Conservation (phyloP, 192 early-diverging fungal species). For the Kappamyces sp. region DNA sequence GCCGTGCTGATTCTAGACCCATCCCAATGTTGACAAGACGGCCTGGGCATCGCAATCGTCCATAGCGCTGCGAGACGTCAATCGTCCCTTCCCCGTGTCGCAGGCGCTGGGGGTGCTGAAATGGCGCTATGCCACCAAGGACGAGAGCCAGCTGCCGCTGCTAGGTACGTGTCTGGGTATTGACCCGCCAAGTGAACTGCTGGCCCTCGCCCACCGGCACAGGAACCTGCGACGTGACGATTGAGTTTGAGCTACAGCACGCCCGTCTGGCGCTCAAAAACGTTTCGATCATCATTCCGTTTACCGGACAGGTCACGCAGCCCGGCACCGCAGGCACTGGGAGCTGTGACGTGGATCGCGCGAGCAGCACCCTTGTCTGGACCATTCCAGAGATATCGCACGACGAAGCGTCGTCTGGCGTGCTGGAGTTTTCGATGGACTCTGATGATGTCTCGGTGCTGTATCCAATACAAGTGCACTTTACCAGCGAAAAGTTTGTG, state of each 20-base stretch:
- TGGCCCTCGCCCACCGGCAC: conserved; percentile 90
- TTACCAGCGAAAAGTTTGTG: conserved; percentile 67
- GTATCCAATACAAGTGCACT: conserved; percentile 82
- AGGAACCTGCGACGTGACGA: conserved; percentile 89
- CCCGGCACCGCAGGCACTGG: conserved; percentile 63
- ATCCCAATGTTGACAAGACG: conserved; percentile 94
- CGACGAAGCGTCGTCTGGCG: conserved; percentile 43
- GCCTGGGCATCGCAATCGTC: conserved; percentile 65
- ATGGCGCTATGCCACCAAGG: conserved; percentile 79
- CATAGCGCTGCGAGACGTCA: conserved; percentile 75
- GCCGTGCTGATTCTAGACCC: conserved; percentile 57
- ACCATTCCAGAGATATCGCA: conserved; percentile 75
- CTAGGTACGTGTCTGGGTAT: conserved; percentile 48
- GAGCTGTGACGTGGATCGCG: conserved; percentile 68
- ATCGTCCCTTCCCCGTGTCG: conserved; percentile 77
- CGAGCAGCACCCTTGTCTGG: conserved; percentile 74
- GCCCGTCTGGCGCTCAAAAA: conserved; percentile 73
- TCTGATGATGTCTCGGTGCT: conserved; percentile 72
- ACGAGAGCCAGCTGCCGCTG: conserved; percentile 81
- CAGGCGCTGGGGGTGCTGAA: conserved; percentile 80
- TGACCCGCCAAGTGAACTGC: conserved; percentile 71
- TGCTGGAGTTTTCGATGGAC: conserved; percentile 76
- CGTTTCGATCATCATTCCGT: conserved; percentile 84
- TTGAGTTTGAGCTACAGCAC: conserved; percentile 89
- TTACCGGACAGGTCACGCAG: conserved; percentile 62